A percentile compares a stretch with the other conserved stretches of the same genome.
Conservation (phyloP, 2,329 filamentous ascomycete species). For the Penicillium occitanis region DNA sequence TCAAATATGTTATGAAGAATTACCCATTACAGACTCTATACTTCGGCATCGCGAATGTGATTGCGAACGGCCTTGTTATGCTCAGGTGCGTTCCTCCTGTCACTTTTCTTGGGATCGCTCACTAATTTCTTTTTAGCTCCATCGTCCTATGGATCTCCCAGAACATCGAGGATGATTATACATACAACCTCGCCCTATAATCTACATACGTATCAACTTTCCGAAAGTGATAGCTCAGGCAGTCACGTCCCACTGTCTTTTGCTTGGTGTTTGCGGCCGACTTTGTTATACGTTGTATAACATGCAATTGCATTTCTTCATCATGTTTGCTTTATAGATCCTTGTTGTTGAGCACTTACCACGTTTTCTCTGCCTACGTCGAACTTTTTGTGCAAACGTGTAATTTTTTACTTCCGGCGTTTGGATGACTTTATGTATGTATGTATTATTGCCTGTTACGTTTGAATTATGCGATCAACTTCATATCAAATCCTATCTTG, state of each 20-base stretch:
- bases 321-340: not conserved
- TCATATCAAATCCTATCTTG: not conserved
- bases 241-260: not conserved
- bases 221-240: not conserved
- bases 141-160: conserved; percentile 68
- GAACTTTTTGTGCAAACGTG: not conserved
- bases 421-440: conserved; percentile 1
- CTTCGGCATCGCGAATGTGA: conserved; percentile 66
- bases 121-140: conserved; percentile 47
- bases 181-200: conserved; percentile 65
- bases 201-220: not conserved
- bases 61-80: conserved; percentile 66
- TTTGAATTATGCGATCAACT: not conserved
- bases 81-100: conserved; percentile 55
- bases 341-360: not conserved
- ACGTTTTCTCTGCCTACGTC: not conserved
- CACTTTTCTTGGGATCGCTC: conserved; percentile 24
- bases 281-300: not conserved
- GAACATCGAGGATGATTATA: conserved; percentile 73
- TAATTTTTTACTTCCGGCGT: not conserved
- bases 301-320: not conserved
- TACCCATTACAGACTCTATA: conserved; percentile 63
- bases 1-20: conserved; percentile 64
- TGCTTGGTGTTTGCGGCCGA: too few relatives aligned
- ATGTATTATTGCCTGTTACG: not conserved